phyloP scores from a whole-genome alignment of 148 eudicot genomes.

The Fagopyrum tataricum region DNA sequence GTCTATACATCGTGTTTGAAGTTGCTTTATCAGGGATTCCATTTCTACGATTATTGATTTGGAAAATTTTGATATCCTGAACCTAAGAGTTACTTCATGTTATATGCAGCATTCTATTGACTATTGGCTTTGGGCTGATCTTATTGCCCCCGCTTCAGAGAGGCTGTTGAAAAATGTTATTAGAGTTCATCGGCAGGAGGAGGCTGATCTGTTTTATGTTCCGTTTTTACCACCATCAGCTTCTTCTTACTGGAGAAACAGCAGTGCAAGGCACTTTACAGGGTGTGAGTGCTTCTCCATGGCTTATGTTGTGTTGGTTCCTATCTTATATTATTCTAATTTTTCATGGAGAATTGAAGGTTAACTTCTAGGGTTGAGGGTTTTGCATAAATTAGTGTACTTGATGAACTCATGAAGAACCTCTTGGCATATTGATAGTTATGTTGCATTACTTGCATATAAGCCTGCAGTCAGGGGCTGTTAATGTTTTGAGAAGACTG shows the following conservation, averaged over 20 bases:
- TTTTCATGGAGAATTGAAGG: not conserved
- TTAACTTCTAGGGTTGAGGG: not conserved
- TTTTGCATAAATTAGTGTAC: not conserved
- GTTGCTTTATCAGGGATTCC: not conserved
- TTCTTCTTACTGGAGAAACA: conserved; percentile 90
- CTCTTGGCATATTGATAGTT: not conserved
- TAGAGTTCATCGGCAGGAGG: conserved; percentile 68
- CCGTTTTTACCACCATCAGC: conserved; percentile 96
- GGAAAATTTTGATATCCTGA: not conserved
- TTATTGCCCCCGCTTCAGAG: conserved; percentile 76
- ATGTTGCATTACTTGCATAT: not conserved
- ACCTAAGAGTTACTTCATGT: conserved; percentile 2
- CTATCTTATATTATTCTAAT: not conserved
- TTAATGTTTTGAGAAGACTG: not conserved
- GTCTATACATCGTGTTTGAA: no score
- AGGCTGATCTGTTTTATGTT: conserved; percentile 85
- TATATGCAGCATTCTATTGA: conserved; percentile 83
- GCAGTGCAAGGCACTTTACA: conserved; percentile 95
- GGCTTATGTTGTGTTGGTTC: conserved; percentile 10
- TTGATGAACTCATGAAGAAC: not conserved
- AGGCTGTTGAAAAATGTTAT: conserved; percentile 71
- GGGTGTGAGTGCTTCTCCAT: conserved; percentile 94
- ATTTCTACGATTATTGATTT: not conserved
- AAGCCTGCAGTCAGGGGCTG: not conserved
- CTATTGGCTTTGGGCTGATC: conserved; percentile 96